Evolutionary conservation across 2,329 filamentous ascomycete genomes (phyloP).

Genomic region (Intubia oerlemansii): DNA sequence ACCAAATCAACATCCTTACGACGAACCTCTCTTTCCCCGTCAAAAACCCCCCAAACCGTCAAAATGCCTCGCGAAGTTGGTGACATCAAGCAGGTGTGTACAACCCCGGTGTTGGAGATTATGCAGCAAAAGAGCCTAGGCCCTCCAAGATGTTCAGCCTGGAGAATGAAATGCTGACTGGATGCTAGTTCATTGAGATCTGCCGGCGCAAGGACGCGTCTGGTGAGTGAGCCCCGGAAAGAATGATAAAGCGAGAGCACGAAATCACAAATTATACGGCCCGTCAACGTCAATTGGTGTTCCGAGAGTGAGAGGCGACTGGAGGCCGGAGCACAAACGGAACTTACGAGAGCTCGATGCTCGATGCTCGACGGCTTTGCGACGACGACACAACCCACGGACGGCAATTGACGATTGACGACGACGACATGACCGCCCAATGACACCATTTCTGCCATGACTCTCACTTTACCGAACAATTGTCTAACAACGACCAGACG

Average conservation of each 20-base stretch:
- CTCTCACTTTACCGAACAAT: no score
- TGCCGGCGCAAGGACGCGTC: slow-evolving; percentile 98
- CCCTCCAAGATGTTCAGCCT: not conserved
- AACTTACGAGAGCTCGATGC: no score
- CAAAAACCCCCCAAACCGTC: slow-evolving; percentile 19
- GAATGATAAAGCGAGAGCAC: not conserved
- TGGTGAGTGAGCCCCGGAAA: slow-evolving; percentile 45
- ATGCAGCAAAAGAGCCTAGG: no score
- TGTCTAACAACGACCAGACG: slow-evolving; percentile 28
- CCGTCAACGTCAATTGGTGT: no score
- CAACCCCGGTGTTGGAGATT: no score
- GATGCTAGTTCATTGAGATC: slow-evolving; percentile 98
- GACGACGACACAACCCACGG: no score
- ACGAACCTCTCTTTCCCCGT: no score
- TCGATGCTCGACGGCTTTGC: no score
- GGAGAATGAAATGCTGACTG: slow-evolving; percentile 2
- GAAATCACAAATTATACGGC: no score
- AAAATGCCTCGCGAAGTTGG: slow-evolving; percentile 96
- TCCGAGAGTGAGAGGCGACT: no score
- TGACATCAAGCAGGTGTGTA: slow-evolving; percentile 73
- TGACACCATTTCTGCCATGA: not conserved
- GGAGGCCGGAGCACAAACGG: no score
- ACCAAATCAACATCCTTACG: slow-evolving; percentile 7
- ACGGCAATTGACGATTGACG: no score
- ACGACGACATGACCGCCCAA: not conserved